Base-by-base conservation (phyloP, 2,329 filamentous ascomycete genomes). In the Pyricularia sp. region DNA sequence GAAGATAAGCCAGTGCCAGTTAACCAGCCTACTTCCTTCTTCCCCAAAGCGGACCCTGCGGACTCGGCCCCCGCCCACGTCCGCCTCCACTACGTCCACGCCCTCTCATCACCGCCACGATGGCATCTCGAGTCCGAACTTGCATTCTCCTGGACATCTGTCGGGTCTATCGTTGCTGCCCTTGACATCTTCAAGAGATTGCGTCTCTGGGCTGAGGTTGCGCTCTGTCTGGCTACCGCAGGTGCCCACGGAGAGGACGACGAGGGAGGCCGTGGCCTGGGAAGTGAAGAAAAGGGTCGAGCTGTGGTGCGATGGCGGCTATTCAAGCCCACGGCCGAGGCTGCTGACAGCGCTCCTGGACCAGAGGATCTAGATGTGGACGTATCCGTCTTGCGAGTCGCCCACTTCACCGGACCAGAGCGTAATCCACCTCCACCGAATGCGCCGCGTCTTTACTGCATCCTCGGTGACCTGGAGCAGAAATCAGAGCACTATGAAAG, bases 101-200 rank as follows among this genome's bases (percentile, higher is more conserved):
- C 90, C 16, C 81, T 99, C 1, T 88, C 85, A 26, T 90, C 93
- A 0, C 92, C 93, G 0, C 90, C 92, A 0, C 81, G 93, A 63
- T 99, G 94, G 94, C 91, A 96, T 71, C 83, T 99, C 0, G 94
- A 99, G 73, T 88, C 93, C 0, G 94, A 99, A 73, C 82, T 99
- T 16, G 94, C 94, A 1, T 87, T 91, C 67, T 86, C 92, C n/a
- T 99, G 94, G 94, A 89, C 93, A 0, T 84, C 86, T 62, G 84
- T 97, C 2, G 94, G 94, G 10, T 96, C 92, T 55, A 78, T 99
- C 1, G 83, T 91, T 3, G 96, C 93, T 0, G 94, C 94, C 0
- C 82, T 99, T 1, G 94, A 97, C 67, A 97, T 99, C 67, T 99
- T 97, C 76, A 93, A 96, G 76, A 84, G 94, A 3, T 78, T 99